Percentiles rank a stretch among this genome's conserved stretches.
These are phyloP conservation scores for Neodidymelliopsis sp. DNA, from an alignment of 2,329 filamentous ascomycete genomes.

Conservation along the genomic window DNA sequence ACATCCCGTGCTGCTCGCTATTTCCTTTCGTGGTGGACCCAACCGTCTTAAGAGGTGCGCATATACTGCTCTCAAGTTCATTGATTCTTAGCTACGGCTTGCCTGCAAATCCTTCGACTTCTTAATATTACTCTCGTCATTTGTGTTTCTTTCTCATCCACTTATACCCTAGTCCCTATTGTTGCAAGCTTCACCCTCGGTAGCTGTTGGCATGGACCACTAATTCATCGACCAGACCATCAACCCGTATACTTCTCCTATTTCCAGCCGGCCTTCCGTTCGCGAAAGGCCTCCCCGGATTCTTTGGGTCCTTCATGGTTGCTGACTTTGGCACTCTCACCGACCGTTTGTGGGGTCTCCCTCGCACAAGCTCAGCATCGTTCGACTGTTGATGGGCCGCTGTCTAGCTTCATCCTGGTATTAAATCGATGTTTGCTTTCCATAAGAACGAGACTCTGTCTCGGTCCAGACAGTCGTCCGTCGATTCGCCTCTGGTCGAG, in stretches of 20 bases:
- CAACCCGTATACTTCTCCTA: conserved; percentile 13
- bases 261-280: conserved; percentile 34
- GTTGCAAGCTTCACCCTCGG: conserved; percentile 24
- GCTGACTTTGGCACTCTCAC: conserved; percentile 20
- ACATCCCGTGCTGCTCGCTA: conserved; percentile 34
- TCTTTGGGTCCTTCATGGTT: conserved; percentile 38
- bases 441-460: conserved; percentile 43
- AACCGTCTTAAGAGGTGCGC: conserved; percentile 41
- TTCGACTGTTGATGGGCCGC: conserved; percentile 30
- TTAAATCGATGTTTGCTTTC: conserved; percentile 45
- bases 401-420: conserved; percentile 18
- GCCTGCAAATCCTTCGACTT: conserved; percentile 18
- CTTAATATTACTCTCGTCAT: not conserved
- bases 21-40: conserved; percentile 30
- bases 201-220: conserved; percentile 30
- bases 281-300: conserved; percentile 35
- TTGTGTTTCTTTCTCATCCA: conserved; percentile 1
- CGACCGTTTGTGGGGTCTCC: conserved; percentile 35
- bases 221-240: conserved; percentile 35
- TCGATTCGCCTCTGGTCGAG: conserved; percentile 39
- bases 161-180: conserved; percentile 21
- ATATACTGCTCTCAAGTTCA: conserved; percentile 39
- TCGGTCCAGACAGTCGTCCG: conserved; percentile 44
- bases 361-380: conserved; percentile 31
- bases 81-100: conserved; percentile 32